Evolutionary conservation across 345 rosid genomes (phyloP).

Genomic region (Acer negundo): DNA sequence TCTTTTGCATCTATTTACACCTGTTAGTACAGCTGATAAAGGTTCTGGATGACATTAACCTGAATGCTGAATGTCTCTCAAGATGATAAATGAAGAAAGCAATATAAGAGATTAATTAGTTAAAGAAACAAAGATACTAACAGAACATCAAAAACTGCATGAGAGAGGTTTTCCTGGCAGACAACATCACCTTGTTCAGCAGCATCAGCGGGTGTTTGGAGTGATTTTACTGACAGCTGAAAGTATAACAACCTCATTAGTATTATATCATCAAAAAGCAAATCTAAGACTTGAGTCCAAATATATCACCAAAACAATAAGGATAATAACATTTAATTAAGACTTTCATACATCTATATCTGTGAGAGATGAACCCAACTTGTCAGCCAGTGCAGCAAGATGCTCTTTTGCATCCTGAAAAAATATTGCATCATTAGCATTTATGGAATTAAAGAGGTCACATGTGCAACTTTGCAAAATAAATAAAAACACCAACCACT

Average conservation of each 20-base stretch:
- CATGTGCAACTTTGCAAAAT: background rate
- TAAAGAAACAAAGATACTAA: constrained; percentile 42
- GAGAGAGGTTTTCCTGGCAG: constrained; percentile 52
- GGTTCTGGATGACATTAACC: background rate
- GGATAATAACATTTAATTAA: constrained; percentile 23
- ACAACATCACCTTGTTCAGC: constrained; percentile 94
- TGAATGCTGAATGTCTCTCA: constrained; percentile 3
- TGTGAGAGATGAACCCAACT: constrained; percentile 86
- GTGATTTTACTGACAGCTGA: constrained; percentile 80
- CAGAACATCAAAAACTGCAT: constrained; percentile 52
- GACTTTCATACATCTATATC: constrained; percentile 73
- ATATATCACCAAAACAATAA: constrained; percentile 9
- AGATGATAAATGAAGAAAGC: background rate
- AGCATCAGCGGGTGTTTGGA: constrained; percentile 59
- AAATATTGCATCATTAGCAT: constrained; percentile 20
- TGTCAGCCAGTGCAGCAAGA: constrained; percentile 91
- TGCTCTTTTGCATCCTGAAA: constrained; percentile 98
- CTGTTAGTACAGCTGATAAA: background rate
- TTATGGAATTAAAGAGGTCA: background rate
- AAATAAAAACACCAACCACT: background rate
- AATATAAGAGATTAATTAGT: constrained; percentile 22
- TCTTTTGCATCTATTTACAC: background rate
- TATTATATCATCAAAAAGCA: constrained; percentile 12
- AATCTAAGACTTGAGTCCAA: background rate
- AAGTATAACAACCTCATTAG: constrained; percentile 41